Evolutionary conservation across 2,329 filamentous ascomycete species (phyloP).

Genomic region (Sporothrix inflata): DNA sequence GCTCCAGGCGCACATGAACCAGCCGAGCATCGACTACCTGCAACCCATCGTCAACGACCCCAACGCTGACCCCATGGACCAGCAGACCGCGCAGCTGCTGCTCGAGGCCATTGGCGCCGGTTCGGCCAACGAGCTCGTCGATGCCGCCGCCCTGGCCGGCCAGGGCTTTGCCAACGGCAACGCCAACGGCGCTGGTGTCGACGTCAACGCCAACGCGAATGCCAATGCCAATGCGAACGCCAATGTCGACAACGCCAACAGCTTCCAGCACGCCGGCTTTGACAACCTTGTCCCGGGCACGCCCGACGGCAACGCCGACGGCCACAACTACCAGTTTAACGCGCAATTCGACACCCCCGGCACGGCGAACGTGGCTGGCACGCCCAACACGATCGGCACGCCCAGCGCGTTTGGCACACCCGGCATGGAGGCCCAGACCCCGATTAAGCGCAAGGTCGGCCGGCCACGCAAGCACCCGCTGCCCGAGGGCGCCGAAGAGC

Average conservation of each 20-base stretch:
- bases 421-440: conserved; percentile 51
- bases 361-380: neutral
- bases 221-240: neutral
- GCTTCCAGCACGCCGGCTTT: neutral
- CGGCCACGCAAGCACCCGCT: conserved; percentile 66
- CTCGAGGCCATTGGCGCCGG: neutral
- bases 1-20: neutral
- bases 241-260: neutral
- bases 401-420: conserved; percentile 52
- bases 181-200: neutral
- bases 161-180: neutral
- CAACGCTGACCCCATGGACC: neutral
- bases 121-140: neutral
- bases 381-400: conserved; percentile 42
- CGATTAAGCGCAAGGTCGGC: conserved; percentile 66
- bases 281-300: neutral
- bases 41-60: neutral
- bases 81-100: conserved; percentile 8
- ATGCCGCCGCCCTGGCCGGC: conserved; percentile 6
- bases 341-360: conserved; percentile 24
- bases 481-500: conserved; percentile 58
- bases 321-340: neutral
- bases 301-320: neutral
- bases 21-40: neutral
- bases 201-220: neutral